Evolutionary conservation across 2,329 filamentous ascomycete species (phyloP).

Genomic region (Alternaria triticimaculans): DNA sequence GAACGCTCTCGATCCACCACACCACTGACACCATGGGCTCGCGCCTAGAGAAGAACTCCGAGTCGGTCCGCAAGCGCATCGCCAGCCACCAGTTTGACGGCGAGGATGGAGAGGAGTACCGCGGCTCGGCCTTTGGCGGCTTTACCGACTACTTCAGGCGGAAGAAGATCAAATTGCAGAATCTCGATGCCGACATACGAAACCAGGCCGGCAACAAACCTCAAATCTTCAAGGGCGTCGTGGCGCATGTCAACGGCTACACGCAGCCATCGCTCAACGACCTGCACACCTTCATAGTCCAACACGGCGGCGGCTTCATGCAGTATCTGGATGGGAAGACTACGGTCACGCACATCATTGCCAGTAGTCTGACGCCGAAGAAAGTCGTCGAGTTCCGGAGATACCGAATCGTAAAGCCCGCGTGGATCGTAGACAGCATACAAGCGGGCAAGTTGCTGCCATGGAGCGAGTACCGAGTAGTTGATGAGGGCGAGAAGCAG

Average conservation of each 20-base stretch:
- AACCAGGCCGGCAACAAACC: slow-evolving; percentile 73
- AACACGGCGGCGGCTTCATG: slow-evolving; percentile 91
- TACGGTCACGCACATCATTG: slow-evolving; percentile 93
- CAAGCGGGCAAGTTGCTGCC: slow-evolving; percentile 79
- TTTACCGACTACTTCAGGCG: slow-evolving; percentile 91
- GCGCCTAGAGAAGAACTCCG: slow-evolving; percentile 65
- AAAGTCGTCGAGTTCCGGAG: slow-evolving; percentile 86
- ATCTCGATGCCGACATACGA: slow-evolving; percentile 83
- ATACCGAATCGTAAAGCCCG: slow-evolving; percentile 92
- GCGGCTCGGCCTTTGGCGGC: slow-evolving; percentile 83
- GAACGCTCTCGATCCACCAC: slow-evolving; percentile 25
- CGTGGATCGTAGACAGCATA: slow-evolving; percentile 92
- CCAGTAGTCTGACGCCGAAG: slow-evolving; percentile 87
- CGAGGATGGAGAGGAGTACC: slow-evolving; percentile 91
- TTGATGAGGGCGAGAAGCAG: slow-evolving; percentile 84
- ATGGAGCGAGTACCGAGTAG: slow-evolving; percentile 83
- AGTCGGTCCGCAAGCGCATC: slow-evolving; percentile 67
- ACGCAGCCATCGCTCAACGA: slow-evolving; percentile 92
- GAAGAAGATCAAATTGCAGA: slow-evolving; percentile 97
- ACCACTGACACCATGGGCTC: slow-evolving; percentile 61
- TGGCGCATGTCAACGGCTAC: slow-evolving; percentile 93
- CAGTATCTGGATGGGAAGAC: slow-evolving; percentile 97
- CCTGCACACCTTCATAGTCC: slow-evolving; percentile 85
- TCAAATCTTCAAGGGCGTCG: slow-evolving; percentile 86
- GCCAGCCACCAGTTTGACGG: slow-evolving; percentile 75